Evolutionary conservation across 352 stramenopile genomes (phyloP).

Genomic region (Pythium insidiosum): DNA sequence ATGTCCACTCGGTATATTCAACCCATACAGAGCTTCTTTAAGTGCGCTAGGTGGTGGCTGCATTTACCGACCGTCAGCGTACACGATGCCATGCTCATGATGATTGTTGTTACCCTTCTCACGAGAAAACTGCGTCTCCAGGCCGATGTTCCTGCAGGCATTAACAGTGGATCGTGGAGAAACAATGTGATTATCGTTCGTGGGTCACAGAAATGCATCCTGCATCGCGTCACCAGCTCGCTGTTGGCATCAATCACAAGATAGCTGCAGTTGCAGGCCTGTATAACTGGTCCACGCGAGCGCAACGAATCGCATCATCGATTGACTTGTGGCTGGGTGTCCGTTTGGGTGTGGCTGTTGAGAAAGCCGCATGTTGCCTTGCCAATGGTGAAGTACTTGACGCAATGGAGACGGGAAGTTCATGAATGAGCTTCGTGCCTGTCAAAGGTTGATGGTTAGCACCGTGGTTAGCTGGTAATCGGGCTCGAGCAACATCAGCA

Average conservation of each 20-base stretch:
- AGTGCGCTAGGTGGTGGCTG: too few species aligned
- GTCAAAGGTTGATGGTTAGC: conserved; percentile 28
- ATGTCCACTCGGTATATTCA: background rate
- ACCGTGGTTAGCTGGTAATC: conserved; percentile 70
- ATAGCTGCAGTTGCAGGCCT: conserved; percentile 26
- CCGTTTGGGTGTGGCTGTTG: too few species aligned
- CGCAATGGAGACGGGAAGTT: background rate
- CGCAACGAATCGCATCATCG: conserved; percentile 20
- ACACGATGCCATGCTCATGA: too few species aligned
- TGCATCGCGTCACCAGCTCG: conserved; percentile 19
- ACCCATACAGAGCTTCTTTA: too few species aligned
- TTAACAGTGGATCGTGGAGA: conserved; percentile 15
- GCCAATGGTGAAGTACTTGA: background rate
- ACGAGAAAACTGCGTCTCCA: conserved; percentile 25
- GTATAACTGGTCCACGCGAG: conserved; percentile 24
- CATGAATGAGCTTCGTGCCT: conserved; percentile 4
- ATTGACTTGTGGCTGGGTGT: too few species aligned
- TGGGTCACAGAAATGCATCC: conserved; percentile 14
- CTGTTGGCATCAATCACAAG: conserved; percentile 29
- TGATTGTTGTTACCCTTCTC: conserved; percentile 14
- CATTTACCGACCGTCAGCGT: too few species aligned
- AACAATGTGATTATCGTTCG: conserved; percentile 32
- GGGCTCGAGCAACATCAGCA: conserved; percentile 53
- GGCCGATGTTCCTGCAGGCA: conserved; percentile 6
- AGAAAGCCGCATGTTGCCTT: too few species aligned